Evolutionary conservation across 2,329 filamentous ascomycete species (phyloP), one percentile per base, ranked within the genome.

Genomic region (Aspergillus eucalypticola): DNA sequence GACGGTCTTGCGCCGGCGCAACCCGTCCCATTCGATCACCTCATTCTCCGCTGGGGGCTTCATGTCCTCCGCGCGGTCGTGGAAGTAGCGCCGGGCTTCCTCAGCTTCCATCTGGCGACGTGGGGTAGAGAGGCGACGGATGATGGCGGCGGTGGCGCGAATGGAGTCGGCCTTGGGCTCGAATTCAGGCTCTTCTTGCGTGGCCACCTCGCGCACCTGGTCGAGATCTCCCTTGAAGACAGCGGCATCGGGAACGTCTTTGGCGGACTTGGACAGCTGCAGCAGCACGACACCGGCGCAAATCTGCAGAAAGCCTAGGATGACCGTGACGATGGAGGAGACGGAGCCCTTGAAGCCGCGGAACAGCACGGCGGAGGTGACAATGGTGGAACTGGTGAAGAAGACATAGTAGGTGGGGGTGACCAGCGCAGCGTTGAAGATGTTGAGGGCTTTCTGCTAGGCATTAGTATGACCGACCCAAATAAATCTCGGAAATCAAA

Each of bases 331-430:
- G 59, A 99, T 98, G 25, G 90, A 86, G 5, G 86, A 84, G 0
- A 86, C 83, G 0, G 91, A 91, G 38, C 94, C 95, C 72, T 96
- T 94, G 84, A 99, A 97, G 7, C 95, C 95, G 64, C 88, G 89
- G 77, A 98, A 98, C 2, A 99, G 82, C 50, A 99, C 88, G 3
- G 93, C 90, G 0, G 94, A 97, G 5, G 93, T 96, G 67, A 98
- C 86, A 66, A 99, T 97, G 19, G 95, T 98, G 5, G 92, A 90
- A 68, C 89, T 96, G 41, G 95, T 99, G 75, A 99, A 99, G 81
- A 96, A 94, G 66, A 99, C 95, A 75, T 99, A 99, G 79, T 99
- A 99, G 2, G 95, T 99, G 0, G 95, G 95, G 0, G 95, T 99
- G 61, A 99, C 95, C 66, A 99, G 85, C 7, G 95, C 94, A 39